Base-by-base conservation (phyloP, 2,329 filamentous ascomycete genomes). In the Calcarisporium arbuscula region DNA sequence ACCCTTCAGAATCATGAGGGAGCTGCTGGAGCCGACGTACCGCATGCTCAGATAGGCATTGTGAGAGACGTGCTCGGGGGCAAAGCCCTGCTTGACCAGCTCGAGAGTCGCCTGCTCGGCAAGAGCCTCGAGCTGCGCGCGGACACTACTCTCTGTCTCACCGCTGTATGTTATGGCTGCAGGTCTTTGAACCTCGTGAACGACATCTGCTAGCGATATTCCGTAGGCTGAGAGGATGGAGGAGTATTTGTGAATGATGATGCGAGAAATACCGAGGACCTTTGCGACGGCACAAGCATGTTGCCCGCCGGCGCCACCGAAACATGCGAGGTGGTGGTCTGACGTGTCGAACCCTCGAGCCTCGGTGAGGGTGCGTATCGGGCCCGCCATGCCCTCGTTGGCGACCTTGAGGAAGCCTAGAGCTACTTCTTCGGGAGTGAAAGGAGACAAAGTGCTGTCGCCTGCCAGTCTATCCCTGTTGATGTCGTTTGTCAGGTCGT, bases 161-260 rank as follows among this genome's bases (percentile, higher is more conserved):
- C 39, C 35, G 0, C 49, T 47, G 23, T 54, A 52, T 0, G 46
- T 51, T 1, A 58, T 50, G 5, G 57, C 51, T 0, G 53, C 53
- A 8, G 62, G 64, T n/a, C 57, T 54, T 19, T 59, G 56, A 17
- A 49, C 48, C 42, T 68, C 63, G 5, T 62, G 57, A 3, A 68
- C 64, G 0, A 69, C 56, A 18, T 68, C 62, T 4, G 65, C 65
- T 5, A 67, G 46, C 0, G 65, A 60, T 48, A 68, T 65, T 1
- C 65, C 65, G 19, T 68, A 69, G 0, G 65, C 66, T 0, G 65
- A 68, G 1, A 69, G 43, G 10, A 69, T 62, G 6, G 58, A 64
- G 0, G 65, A 68, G 41, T 66, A 67, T 20, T 58, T 57, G 20
- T 66, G 65, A 10, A 69, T 58, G 19, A 68, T 53, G 34, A 64